phyloP scores from a whole-genome alignment of 495 filamentous ascomycete genomes.

The Neurospora sp. region DNA sequence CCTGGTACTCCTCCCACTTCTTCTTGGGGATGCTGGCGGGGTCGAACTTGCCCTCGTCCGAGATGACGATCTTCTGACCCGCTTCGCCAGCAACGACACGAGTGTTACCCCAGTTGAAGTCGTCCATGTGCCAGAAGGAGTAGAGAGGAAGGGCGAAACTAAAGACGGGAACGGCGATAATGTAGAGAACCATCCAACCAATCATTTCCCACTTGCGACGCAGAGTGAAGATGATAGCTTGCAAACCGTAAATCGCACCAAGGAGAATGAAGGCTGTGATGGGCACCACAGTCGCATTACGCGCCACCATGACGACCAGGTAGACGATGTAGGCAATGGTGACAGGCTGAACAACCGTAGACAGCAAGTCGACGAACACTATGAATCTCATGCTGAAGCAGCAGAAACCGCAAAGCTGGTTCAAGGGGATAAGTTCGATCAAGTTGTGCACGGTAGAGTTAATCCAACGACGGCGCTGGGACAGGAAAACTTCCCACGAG shows the following conservation, averaged over 20 bases:
- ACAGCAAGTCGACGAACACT: constrained; percentile 88
- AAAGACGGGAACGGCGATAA: constrained; percentile 87
- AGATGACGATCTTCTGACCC: constrained; percentile 84
- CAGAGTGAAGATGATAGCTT: constrained; percentile 94
- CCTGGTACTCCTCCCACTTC: constrained; percentile 98
- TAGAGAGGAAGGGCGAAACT: constrained; percentile 85
- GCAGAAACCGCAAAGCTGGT: constrained; percentile 96
- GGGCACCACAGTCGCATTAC: constrained; percentile 54
- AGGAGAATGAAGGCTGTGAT: constrained; percentile 81
- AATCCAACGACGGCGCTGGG: constrained; percentile 97
- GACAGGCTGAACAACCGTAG: constrained; percentile 85
- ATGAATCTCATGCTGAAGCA: constrained; percentile 99
- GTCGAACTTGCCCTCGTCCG: constrained; percentile 98
- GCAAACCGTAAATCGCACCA: constrained; percentile 89
- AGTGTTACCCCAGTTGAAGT: constrained; percentile 97
- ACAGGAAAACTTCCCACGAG: constrained; percentile 87
- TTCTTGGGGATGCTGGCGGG: constrained; percentile 86
- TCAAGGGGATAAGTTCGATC: constrained; percentile 85
- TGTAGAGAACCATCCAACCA: constrained; percentile 96
- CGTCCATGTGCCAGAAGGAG: constrained; percentile 99
- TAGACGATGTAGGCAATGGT: constrained; percentile 88
- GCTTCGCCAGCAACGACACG: constrained; percentile 95
- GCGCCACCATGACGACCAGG: constrained; percentile 63
- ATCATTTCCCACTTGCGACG: constrained; percentile 98
- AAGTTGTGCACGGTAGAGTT: constrained; percentile 99